Percentiles rank a stretch among this genome's conserved stretches.
phyloP scores from a whole-genome alignment of 305 asterid genomes.

The Fraxinus angustifolia region DNA sequence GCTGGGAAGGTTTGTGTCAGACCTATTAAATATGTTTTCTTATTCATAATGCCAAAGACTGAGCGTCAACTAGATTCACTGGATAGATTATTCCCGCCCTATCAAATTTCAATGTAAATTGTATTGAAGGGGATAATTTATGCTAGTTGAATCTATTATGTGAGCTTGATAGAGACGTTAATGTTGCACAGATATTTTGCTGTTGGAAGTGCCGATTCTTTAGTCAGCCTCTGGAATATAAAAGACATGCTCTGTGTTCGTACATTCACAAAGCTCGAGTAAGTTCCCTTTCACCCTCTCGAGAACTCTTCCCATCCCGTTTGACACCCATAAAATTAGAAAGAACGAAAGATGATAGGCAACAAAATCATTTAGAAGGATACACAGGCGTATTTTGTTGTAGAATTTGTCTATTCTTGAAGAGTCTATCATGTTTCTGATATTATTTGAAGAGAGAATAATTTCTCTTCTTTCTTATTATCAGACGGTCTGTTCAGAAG shows the following conservation, averaged over 20 bases:
- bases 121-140: background rate
- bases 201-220: conserved; percentile 98
- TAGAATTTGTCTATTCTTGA: background rate
- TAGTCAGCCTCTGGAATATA: conserved; percentile 96
- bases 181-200: conserved; percentile 68
- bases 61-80: background rate
- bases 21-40: conserved; percentile 11
- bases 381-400: background rate
- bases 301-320: conserved; percentile 4
- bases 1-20: conserved; percentile 60
- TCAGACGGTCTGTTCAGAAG: conserved; percentile 95
- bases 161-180: background rate
- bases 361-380: background rate
- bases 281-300: conserved; percentile 28
- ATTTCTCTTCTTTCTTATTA: conserved; percentile 10
- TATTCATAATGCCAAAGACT: background rate
- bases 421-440: background rate
- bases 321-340: background rate
- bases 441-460: background rate
- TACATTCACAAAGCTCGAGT: conserved; percentile 94
- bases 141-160: background rate
- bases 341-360: background rate
- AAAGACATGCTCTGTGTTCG: conserved; percentile 94
- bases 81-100: background rate
- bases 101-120: background rate